Evolutionary conservation across 768 basidiomycete genomes (phyloP).

Genomic region (Punctularia strigosozonata): DNA sequence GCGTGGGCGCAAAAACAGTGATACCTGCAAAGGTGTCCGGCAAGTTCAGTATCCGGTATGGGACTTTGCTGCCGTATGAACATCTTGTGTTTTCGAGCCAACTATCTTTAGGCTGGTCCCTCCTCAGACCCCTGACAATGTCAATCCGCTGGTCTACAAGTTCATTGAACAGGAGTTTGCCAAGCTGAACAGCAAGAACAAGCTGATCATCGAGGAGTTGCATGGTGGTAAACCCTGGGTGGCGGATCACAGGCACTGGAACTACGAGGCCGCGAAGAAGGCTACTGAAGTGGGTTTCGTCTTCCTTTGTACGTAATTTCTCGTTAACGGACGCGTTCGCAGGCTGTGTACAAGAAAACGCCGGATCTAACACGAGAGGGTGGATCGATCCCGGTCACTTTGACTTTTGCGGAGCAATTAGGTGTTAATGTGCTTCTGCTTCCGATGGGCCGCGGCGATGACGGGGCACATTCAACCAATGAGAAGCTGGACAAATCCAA

Average conservation of each 20-base stretch:
- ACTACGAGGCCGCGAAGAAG: slow-evolving; percentile 76
- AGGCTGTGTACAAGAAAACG: slow-evolving; percentile 52
- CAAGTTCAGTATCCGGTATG: slow-evolving; percentile 89
- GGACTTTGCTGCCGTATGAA: neutral
- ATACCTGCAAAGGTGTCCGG: slow-evolving; percentile 84
- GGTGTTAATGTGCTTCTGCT: slow-evolving; percentile 80
- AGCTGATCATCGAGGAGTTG: slow-evolving; percentile 52
- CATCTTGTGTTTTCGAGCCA: neutral
- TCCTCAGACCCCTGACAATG: slow-evolving; percentile 68
- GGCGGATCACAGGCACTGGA: slow-evolving; percentile 80
- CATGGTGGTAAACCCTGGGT: slow-evolving; percentile 90
- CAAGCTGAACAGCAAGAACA: slow-evolving; percentile 81
- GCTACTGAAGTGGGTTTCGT: slow-evolving; percentile 55
- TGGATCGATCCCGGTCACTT: slow-evolving; percentile 89
- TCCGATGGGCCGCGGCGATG: slow-evolving; percentile 91
- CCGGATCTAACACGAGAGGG: slow-evolving; percentile 86
- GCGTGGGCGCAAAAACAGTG: slow-evolving; percentile 79
- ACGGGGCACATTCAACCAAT: slow-evolving; percentile 92
- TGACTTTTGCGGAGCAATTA: slow-evolving; percentile 85
- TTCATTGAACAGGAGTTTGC: slow-evolving; percentile 74
- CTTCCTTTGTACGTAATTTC: slow-evolving; percentile 2
- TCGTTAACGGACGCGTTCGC: neutral
- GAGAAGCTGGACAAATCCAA: slow-evolving; percentile 91
- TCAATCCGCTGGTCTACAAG: slow-evolving; percentile 56
- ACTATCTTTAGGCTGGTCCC: slow-evolving; percentile 54